Evolutionary conservation across 2,329 filamentous ascomycete species (phyloP).

Genomic region (Sarocladium kiliense): DNA sequence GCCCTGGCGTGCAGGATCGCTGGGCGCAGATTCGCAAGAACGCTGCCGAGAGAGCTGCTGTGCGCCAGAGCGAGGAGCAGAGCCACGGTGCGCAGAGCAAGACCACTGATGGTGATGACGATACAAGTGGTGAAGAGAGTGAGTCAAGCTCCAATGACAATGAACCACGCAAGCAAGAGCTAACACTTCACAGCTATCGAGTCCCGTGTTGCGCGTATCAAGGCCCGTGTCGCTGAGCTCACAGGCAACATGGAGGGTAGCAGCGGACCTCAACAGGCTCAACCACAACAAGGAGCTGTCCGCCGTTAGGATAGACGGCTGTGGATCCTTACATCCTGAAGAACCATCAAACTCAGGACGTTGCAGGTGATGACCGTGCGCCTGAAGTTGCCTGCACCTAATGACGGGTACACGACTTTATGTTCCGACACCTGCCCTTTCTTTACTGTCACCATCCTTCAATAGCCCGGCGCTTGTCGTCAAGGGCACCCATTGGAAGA

Average conservation of each 20-base stretch:
- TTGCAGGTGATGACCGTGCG: no score
- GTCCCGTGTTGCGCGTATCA: slow-evolving; percentile 93
- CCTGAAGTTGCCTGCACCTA: no score
- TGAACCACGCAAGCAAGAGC: slow-evolving; percentile 6
- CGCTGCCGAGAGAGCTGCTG: slow-evolving; percentile 73
- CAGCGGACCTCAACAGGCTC: slow-evolving; percentile 26
- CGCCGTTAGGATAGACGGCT: slow-evolving; percentile 17
- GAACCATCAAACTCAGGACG: background rate
- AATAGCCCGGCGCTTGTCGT: background rate
- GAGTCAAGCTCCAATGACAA: slow-evolving; percentile 14
- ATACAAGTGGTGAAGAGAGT: slow-evolving; percentile 25
- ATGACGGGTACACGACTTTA: background rate
- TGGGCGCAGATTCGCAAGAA: slow-evolving; percentile 98
- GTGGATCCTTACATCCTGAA: slow-evolving; percentile 5
- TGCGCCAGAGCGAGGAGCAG: slow-evolving; percentile 41
- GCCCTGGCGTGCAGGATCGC: slow-evolving; percentile 56
- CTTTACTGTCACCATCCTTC: background rate
- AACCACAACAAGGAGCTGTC: slow-evolving; percentile 11
- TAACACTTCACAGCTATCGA: slow-evolving; percentile 69
- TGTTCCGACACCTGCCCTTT: background rate
- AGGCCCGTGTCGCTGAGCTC: slow-evolving; percentile 90
- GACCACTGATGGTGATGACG: slow-evolving; percentile 24
- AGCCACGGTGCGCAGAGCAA: slow-evolving; percentile 71
- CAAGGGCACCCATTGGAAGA: no score
- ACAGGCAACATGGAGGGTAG: slow-evolving; percentile 74